These are phyloP conservation scores for Thalassiosira ordinaria DNA, from an alignment of 352 stramenopile species.

Conservation along the genomic window DNA sequence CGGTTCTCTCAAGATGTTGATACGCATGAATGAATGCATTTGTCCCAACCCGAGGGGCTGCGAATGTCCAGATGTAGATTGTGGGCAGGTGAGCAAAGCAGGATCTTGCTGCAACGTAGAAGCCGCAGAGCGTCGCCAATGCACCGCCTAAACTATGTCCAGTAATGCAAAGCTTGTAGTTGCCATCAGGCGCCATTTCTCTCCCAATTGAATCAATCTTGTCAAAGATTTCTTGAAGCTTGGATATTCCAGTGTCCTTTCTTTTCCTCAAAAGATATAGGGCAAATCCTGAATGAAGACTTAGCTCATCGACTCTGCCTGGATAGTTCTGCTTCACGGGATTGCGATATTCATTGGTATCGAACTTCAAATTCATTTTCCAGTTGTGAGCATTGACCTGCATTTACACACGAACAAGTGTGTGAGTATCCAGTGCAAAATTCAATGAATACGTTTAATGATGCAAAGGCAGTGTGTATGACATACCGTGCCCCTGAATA, in stretches of 20 bases:
- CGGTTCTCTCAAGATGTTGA: conserved; percentile 63
- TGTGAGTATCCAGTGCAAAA: no score
- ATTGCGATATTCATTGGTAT: conserved; percentile 47
- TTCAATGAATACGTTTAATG: no score
- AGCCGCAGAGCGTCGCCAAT: conserved; percentile 87
- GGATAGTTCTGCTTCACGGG: conserved; percentile 43
- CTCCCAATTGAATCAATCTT: conserved; percentile 31
- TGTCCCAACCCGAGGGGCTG: conserved; percentile 70
- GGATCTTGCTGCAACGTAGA: conserved; percentile 57
- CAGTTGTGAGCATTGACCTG: conserved; percentile 6
- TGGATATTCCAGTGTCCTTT: conserved; percentile 44
- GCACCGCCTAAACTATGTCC: conserved; percentile 92
- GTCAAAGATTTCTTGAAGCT: conserved; percentile 44
- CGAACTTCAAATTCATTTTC: conserved; percentile 31
- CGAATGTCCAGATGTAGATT: conserved; percentile 65
- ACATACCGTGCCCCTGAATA: conserved; percentile 38
- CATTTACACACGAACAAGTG: neutral
- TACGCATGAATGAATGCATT: conserved; percentile 65
- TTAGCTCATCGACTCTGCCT: conserved; percentile 25
- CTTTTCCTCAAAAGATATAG: conserved; percentile 44
- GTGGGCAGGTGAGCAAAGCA: conserved; percentile 29
- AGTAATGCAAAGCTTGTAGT: conserved; percentile 88
- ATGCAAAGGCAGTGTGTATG: no score
- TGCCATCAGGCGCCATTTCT: conserved; percentile 27
- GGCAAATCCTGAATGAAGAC: conserved; percentile 45